Conservation (phyloP, 768 basidiomycete species). For the Sporobolomyces roseus region DNA sequence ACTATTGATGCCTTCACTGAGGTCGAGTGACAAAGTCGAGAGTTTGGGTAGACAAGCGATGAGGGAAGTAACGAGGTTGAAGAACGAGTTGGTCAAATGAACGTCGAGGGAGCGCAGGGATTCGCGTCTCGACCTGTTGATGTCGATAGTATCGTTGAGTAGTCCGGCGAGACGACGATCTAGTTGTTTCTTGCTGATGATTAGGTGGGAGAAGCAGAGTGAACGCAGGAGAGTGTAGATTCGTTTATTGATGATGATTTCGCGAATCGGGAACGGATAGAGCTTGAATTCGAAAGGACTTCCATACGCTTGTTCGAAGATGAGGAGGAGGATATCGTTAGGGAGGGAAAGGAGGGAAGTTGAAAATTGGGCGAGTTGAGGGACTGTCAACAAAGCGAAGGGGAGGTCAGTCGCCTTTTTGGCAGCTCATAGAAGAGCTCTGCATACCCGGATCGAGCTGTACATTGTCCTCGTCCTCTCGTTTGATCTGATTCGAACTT, state of each 20-base stretch:
- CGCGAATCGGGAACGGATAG: too few species aligned
- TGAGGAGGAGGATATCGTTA: neutral
- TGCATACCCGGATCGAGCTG: too few species aligned
- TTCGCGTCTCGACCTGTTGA: too few species aligned
- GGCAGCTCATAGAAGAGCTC: too few species aligned
- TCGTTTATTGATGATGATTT: conserved; percentile 1
- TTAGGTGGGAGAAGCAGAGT: neutral
- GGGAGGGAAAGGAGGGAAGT: neutral
- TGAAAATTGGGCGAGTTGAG: neutral
- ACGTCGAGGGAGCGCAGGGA: neutral
- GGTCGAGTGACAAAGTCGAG: neutral
- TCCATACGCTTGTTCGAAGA: neutral
- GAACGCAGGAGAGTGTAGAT: neutral
- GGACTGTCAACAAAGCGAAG: too few species aligned
- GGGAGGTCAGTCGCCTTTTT: too few species aligned
- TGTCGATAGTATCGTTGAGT: neutral
- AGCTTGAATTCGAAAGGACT: neutral
- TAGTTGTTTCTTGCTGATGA: neutral
- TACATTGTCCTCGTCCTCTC: too few species aligned
- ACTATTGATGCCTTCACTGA: too few species aligned
- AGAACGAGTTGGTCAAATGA: too few species aligned
- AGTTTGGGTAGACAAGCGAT: neutral
- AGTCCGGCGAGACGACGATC: neutral
- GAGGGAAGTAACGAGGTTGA: neutral
- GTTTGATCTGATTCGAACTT: too few species aligned